Evolutionary conservation across 2,329 filamentous ascomycete genomes (phyloP).

Genomic region (Fusarium nodosum): DNA sequence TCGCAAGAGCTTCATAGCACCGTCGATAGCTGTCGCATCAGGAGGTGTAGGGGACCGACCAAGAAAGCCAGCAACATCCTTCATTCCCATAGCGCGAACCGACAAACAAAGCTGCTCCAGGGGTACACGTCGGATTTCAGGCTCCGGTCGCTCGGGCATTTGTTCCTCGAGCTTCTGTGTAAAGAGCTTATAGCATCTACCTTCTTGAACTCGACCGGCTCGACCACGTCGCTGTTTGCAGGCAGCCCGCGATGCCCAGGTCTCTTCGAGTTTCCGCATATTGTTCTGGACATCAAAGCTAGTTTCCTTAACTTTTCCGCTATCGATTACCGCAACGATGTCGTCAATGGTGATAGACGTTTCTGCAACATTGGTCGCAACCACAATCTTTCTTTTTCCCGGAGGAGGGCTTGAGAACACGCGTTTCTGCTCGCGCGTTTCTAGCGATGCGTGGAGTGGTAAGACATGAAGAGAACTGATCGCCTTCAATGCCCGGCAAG

Average conservation of each 20-base stretch:
- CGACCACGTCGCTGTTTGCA: conserved; percentile 95
- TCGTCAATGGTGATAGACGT: conserved; percentile 99
- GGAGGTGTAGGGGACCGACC: conserved; percentile 90
- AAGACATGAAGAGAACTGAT: conserved; percentile 78
- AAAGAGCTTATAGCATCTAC: conserved; percentile 95
- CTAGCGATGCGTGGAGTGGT: conserved; percentile 90
- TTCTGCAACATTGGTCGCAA: conserved; percentile 96
- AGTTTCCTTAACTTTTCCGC: conserved; percentile 95
- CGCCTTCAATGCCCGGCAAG: conserved; percentile 79
- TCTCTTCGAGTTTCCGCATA: conserved; percentile 94
- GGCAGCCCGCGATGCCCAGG: conserved; percentile 93
- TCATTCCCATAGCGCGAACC: conserved; percentile 93
- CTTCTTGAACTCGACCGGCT: conserved; percentile 91
- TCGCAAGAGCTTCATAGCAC: conserved; percentile 81
- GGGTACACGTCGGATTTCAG: conserved; percentile 92
- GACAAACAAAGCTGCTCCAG: conserved; percentile 95
- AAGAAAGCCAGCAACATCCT: conserved; percentile 84
- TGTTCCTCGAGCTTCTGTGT: conserved; percentile 86
- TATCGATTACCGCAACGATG: conserved; percentile 95
- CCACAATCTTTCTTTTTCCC: conserved; percentile 91
- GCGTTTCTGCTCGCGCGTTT: conserved; percentile 86
- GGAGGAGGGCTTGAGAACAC: conserved; percentile 83
- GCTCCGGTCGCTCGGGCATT: conserved; percentile 90
- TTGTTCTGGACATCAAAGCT: conserved; percentile 93
- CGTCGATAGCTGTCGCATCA: conserved; percentile 85